Conservation (phyloP, 345 rosid genomes). For the Sapria himalayana region DNA sequence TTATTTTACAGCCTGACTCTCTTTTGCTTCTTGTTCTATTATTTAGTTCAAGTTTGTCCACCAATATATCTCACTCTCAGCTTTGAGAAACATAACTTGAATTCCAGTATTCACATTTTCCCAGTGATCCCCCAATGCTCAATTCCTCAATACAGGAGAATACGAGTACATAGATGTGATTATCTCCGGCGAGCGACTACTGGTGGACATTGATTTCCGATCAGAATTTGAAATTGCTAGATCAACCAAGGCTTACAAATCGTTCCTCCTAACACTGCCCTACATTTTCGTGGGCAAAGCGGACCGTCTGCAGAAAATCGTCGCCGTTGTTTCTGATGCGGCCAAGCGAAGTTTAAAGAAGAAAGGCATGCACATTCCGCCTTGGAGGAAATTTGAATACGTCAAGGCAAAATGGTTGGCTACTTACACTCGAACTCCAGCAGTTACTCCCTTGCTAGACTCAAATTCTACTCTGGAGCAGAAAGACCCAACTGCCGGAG, state of each 20-base stretch:
- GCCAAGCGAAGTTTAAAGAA: slow-evolving; percentile 75
- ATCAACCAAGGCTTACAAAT: slow-evolving; percentile 50
- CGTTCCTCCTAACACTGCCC: slow-evolving; percentile 59
- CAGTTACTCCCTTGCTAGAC: neutral
- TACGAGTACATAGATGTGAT: slow-evolving; percentile 82
- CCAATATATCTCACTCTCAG: too few relatives aligned
- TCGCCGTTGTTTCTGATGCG: slow-evolving; percentile 61
- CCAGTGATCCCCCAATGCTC: too few relatives aligned
- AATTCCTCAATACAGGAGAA: too few relatives aligned
- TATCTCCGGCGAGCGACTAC: slow-evolving; percentile 33
- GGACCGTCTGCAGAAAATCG: slow-evolving; percentile 63
- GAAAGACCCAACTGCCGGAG: slow-evolving; percentile 10
- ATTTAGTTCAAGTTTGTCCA: too few relatives aligned
- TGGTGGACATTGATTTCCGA: slow-evolving; percentile 74
- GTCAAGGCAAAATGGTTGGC: slow-evolving; percentile 82
- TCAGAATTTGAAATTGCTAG: slow-evolving; percentile 93
- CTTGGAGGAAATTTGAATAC: slow-evolving; percentile 87
- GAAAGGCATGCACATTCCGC: slow-evolving; percentile 85
- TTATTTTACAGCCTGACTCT: too few relatives aligned
- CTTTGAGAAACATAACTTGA: too few relatives aligned
- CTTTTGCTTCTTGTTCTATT: too few relatives aligned
- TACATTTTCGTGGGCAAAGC: slow-evolving; percentile 68
- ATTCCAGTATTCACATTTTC: too few relatives aligned
- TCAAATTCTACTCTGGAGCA: neutral
- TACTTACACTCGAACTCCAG: slow-evolving; percentile 22